These are phyloP conservation scores for Fusarium incarnatum DNA, from an alignment of 2,329 filamentous ascomycete species.

Conservation along the genomic window DNA sequence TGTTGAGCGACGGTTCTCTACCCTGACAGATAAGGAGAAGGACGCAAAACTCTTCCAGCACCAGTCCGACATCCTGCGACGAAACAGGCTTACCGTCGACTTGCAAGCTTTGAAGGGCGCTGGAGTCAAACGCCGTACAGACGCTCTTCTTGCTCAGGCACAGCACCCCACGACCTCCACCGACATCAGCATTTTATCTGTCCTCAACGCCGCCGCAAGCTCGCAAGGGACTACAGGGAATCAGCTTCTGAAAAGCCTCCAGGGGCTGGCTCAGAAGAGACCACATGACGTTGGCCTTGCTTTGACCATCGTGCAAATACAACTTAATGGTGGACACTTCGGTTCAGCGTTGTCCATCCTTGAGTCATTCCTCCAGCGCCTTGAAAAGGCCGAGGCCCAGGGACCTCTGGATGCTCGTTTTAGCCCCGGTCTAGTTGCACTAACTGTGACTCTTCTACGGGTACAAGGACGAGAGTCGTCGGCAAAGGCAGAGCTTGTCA, in stretches of 20 bases:
- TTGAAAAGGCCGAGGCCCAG: conserved; percentile 71
- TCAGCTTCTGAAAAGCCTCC: conserved; percentile 75
- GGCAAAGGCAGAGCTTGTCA: conserved; percentile 78
- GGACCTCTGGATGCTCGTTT: conserved; percentile 77
- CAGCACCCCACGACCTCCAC: conserved; percentile 47
- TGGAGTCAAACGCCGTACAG: conserved; percentile 66
- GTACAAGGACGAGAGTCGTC: conserved; percentile 78
- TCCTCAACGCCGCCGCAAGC: conserved; percentile 77
- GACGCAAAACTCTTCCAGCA: conserved; percentile 78
- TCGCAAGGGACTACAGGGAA: conserved; percentile 72
- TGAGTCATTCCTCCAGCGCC: conserved; percentile 77
- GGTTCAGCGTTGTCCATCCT: conserved; percentile 80
- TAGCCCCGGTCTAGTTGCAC: conserved; percentile 84
- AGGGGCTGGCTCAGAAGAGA: conserved; percentile 76
- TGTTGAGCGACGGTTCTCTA: conserved; percentile 70
- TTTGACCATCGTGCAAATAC: conserved; percentile 84
- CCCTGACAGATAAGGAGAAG: conserved; percentile 62
- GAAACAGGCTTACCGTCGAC: conserved; percentile 73
- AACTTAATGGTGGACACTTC: conserved; percentile 77
- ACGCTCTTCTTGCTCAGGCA: conserved; percentile 52
- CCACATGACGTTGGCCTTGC: conserved; percentile 84
- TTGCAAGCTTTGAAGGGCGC: conserved; percentile 75
- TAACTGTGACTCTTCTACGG: conserved; percentile 83
- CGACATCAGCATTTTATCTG: conserved; percentile 58
- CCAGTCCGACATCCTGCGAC: conserved; percentile 66